Evolutionary conservation across 768 basidiomycete species (phyloP).

Genomic region (Leccinellum rugosiceps): DNA sequence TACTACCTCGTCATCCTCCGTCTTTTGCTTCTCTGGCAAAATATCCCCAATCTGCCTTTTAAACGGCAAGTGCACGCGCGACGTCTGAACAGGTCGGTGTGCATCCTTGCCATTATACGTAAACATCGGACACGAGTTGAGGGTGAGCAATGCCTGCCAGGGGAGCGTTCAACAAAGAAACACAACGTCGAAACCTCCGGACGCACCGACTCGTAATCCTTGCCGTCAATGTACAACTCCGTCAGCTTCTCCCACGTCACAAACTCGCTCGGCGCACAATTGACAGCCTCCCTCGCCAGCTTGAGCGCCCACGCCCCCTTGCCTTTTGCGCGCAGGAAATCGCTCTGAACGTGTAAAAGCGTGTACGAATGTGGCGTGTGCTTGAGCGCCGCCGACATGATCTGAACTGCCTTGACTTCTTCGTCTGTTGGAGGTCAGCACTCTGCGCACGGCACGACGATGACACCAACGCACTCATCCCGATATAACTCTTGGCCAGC

Average conservation of each 20-base stretch:
- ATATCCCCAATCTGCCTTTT: constrained; percentile 86
- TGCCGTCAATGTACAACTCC: constrained; percentile 88
- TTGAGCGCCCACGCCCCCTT: constrained; percentile 87
- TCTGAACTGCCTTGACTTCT: constrained; percentile 96
- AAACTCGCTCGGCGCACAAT: constrained; percentile 97
- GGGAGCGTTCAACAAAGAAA: background rate
- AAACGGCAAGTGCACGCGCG: constrained; percentile 82
- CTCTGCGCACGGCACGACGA: background rate
- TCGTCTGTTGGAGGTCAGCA: constrained; percentile 59
- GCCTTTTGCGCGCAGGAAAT: constrained; percentile 86
- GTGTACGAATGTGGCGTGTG: constrained; percentile 91
- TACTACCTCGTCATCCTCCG: constrained; percentile 74
- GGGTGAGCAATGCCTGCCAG: constrained; percentile 71
- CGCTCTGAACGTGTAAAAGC: constrained; percentile 90
- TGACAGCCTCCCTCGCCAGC: constrained; percentile 91
- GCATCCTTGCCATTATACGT: constrained; percentile 96
- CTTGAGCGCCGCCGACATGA: constrained; percentile 81
- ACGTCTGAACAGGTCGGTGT: constrained; percentile 78
- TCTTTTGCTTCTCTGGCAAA: constrained; percentile 77
- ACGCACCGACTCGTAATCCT: constrained; percentile 70
- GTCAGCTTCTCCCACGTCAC: constrained; percentile 99
- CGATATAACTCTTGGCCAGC: constrained; percentile 86
- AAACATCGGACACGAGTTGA: constrained; percentile 99
- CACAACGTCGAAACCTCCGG: background rate
- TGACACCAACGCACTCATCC: constrained; percentile 80